These are phyloP conservation scores for Candida gigantensis DNA, from an alignment of 1,139 yeast species.

Conservation along the genomic window DNA sequence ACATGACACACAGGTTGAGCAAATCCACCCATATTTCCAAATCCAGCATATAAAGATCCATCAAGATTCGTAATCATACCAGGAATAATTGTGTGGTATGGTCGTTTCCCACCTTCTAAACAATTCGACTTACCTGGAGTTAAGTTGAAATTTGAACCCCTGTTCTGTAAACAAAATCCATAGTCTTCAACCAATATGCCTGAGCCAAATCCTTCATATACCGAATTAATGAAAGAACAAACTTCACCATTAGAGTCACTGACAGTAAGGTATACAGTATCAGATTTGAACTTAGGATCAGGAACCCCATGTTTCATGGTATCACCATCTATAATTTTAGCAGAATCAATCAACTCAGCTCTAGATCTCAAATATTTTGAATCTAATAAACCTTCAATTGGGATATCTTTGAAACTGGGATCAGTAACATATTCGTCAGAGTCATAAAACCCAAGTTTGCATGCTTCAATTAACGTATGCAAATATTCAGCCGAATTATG, in stretches of 20 bases:
- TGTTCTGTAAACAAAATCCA: conserved; percentile 74
- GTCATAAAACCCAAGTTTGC: conserved; percentile 74
- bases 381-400: conserved; percentile 37
- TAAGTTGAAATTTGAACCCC: conserved; percentile 76
- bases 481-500: conserved; percentile 75
- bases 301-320: conserved; percentile 58
- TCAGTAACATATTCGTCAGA: conserved; percentile 77
- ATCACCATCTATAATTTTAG: conserved; percentile 41
- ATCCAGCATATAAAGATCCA: conserved; percentile 60
- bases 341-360: conserved; percentile 45
- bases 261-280: conserved; percentile 75
- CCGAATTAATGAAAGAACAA: conserved; percentile 78
- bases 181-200: conserved; percentile 66
- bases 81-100: conserved; percentile 85
- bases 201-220: conserved; percentile 71
- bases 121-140: conserved; percentile 58
- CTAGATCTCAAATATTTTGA: conserved; percentile 50
- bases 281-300: conserved; percentile 64
- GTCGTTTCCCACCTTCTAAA: conserved; percentile 69
- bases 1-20: conserved; percentile 88
- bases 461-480: conserved; percentile 67
- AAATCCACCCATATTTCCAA: conserved; percentile 88
- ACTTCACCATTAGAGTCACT: conserved; percentile 77
- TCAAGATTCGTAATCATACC: conserved; percentile 56
- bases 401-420: conserved; percentile 44